phyloP scores from a whole-genome alignment of 108 stramenopile genomes.

The Cylindrotheca closterium region DNA sequence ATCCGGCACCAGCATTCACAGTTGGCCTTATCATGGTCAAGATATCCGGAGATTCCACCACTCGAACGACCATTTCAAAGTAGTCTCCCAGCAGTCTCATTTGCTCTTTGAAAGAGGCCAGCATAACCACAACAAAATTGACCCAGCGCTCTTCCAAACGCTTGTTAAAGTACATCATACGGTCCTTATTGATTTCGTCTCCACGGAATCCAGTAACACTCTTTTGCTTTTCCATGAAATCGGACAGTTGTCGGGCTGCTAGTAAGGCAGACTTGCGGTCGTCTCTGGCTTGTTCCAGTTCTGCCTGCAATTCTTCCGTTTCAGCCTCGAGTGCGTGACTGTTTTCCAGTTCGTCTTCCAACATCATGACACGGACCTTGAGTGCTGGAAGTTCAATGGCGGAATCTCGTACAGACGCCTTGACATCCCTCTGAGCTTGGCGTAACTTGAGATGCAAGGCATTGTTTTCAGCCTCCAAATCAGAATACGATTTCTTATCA shows the following conservation, averaged over 20 bases:
- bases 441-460: slow-evolving; percentile 10
- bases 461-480: slow-evolving; percentile 27
- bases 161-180: slow-evolving; percentile 17
- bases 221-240: slow-evolving; percentile 39
- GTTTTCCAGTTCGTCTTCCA: slow-evolving; percentile 28
- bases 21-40: slow-evolving; percentile 25
- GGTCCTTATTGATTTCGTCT: slow-evolving; percentile 28
- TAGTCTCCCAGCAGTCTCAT: slow-evolving; percentile 34
- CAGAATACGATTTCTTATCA: slow-evolving; percentile 18
- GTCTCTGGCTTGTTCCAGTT: slow-evolving; percentile 33
- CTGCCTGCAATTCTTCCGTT: slow-evolving; percentile 20
- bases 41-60: slow-evolving; percentile 40
- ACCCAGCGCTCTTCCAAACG: slow-evolving; percentile 38
- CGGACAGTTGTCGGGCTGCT: slow-evolving; percentile 29
- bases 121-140: slow-evolving; percentile 28
- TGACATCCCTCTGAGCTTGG: slow-evolving; percentile 25
- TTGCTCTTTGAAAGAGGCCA: slow-evolving; percentile 41
- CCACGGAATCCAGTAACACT: slow-evolving; percentile 16
- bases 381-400: slow-evolving; percentile 42
- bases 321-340: slow-evolving; percentile 22
- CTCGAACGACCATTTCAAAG: slow-evolving; percentile 38
- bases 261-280: slow-evolving; percentile 29
- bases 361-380: slow-evolving; percentile 24
- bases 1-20: slow-evolving; percentile 4
- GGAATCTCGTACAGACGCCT: slow-evolving; percentile 17